Evolutionary conservation across 1,284 basidiomycete genomes (phyloP).

Genomic region (Mycena sp.): DNA sequence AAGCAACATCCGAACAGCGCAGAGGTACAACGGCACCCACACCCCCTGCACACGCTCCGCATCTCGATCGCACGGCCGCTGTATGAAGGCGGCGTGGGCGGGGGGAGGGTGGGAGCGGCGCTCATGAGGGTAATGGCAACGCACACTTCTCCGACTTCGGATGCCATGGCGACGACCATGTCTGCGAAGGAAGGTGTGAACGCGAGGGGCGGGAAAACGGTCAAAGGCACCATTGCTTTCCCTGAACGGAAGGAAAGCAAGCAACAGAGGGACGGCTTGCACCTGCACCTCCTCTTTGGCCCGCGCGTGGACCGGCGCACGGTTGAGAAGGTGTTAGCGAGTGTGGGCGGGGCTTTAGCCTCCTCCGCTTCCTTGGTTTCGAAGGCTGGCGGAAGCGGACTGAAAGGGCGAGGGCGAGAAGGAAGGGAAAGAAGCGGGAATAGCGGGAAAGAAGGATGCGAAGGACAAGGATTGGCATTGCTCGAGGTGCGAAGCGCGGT

Average conservation of each 20-base stretch:
- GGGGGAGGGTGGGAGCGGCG: slow-evolving; percentile 24
- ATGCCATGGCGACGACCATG: too few species aligned
- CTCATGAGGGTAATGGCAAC: too few species aligned
- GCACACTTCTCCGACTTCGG: too few species aligned
- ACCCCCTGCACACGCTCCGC: slow-evolving; percentile 1
- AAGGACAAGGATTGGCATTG: slow-evolving; percentile 4
- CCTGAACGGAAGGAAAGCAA: not conserved
- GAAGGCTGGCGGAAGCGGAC: not conserved
- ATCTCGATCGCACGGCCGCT: slow-evolving; percentile 21
- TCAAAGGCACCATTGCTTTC: too few species aligned
- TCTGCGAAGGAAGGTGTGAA: too few species aligned
- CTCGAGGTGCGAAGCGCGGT: slow-evolving; percentile 27
- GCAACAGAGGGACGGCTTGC: not conserved
- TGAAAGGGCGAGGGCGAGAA: not conserved
- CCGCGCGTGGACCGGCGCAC: slow-evolving; percentile 28
- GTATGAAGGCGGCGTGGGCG: slow-evolving; percentile 25
- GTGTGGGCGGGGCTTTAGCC: slow-evolving; percentile 13
- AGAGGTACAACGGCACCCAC: too few species aligned
- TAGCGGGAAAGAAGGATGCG: not conserved
- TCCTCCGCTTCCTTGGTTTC: not conserved
- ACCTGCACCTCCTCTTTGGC: slow-evolving; percentile 24
- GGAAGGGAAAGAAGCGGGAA: not conserved
- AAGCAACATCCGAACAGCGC: too few species aligned
- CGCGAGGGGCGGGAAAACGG: too few species aligned
- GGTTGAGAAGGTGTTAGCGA: slow-evolving; percentile 28